These are phyloP conservation scores for Penicillium odoratum DNA, from an alignment of 495 filamentous ascomycete genomes.

Conservation along the genomic window DNA sequence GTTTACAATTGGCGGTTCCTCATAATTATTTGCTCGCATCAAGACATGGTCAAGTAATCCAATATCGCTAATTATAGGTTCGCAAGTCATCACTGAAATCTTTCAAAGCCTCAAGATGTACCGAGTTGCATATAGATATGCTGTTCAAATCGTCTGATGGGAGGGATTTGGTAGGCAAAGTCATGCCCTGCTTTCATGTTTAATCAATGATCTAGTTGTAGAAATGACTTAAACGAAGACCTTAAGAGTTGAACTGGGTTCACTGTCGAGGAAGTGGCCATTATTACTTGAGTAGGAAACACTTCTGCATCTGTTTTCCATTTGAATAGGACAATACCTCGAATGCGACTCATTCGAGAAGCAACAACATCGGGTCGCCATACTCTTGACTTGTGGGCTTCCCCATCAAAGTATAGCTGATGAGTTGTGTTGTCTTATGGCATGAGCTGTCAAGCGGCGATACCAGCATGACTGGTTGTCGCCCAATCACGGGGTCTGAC, in stretches of 20 bases:
- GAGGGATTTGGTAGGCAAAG: neutral
- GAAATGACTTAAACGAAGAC: neutral
- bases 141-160: neutral
- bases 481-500: slow-evolving; percentile 3
- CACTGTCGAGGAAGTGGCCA: neutral
- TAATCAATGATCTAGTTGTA: neutral
- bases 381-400: neutral
- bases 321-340: neutral
- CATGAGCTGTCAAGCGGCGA: neutral
- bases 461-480: neutral
- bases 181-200: neutral
- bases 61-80: neutral
- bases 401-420: neutral
- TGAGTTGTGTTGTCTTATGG: neutral
- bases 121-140: neutral
- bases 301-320: neutral
- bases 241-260: neutral
- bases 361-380: neutral
- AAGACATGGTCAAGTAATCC: neutral
- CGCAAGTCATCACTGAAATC: neutral
- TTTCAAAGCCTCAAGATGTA: neutral
- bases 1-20: too few relatives aligned
- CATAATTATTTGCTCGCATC: too few relatives aligned
- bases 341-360: neutral
- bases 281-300: neutral